Conservation (phyloP, 2,329 filamentous ascomycete genomes). For the Penicillium sp. region DNA sequence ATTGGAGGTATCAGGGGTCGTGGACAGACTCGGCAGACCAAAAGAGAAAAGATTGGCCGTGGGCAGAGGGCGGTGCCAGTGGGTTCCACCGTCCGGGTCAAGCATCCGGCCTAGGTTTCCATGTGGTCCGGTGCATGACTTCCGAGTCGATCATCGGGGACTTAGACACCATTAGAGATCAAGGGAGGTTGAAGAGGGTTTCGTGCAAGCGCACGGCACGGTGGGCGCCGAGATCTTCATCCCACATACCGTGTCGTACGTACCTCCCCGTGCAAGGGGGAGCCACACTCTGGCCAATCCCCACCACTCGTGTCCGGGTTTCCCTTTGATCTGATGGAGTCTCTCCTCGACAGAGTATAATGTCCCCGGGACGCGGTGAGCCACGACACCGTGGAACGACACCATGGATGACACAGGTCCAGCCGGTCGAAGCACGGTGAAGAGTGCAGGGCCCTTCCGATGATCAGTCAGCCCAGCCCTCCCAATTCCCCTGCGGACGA, state of each 20-base stretch:
- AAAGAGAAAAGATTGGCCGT: neutral
- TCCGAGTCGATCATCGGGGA: slow-evolving; percentile 27
- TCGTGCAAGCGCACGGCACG: slow-evolving; percentile 9
- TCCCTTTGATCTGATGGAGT: neutral
- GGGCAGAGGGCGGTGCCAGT: slow-evolving; percentile 5
- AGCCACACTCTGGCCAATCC: neutral
- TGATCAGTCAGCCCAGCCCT: neutral
- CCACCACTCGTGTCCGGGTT: slow-evolving; percentile 4
- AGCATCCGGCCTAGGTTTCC: slow-evolving; percentile 21
- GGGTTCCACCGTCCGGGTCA: slow-evolving; percentile 18
- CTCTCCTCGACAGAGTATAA: neutral
- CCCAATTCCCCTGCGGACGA: neutral
- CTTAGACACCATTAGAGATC: neutral
- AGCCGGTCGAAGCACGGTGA: too few species aligned
- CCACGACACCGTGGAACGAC: too few species aligned
- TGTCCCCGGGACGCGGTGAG: neutral
- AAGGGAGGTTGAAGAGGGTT: neutral
- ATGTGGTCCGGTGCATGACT: slow-evolving; percentile 28
- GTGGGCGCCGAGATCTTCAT: slow-evolving; percentile 23
- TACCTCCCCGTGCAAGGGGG: neutral
- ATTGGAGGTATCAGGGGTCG: neutral
- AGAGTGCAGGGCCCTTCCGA: neutral
- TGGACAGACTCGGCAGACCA: neutral
- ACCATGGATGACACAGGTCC: too few species aligned
- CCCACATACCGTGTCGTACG: slow-evolving; percentile 7